Evolutionary conservation across 2,329 filamentous ascomycete genomes (phyloP).

Genomic region (Colletotrichum truncatum): DNA sequence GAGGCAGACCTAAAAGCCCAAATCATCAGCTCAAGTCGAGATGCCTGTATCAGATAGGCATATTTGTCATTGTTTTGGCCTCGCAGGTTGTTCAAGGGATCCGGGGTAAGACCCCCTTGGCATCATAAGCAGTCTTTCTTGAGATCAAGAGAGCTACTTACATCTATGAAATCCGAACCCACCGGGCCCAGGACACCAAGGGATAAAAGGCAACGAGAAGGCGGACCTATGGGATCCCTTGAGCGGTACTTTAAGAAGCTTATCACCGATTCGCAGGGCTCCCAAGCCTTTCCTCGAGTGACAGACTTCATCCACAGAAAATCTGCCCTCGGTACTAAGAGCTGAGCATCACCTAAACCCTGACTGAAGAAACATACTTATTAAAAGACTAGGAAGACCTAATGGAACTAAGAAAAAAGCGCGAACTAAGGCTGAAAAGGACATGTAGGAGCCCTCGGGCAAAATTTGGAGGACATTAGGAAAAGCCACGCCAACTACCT

Average conservation of each 20-base stretch:
- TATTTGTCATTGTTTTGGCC: not conserved
- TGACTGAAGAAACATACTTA: not conserved
- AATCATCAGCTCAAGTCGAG: not conserved
- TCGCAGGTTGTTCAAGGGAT: no score
- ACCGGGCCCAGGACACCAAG: not conserved
- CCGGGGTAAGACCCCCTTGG: no score
- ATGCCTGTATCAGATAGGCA: not conserved
- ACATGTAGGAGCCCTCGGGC: not conserved
- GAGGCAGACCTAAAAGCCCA: not conserved
- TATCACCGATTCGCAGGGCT: not conserved
- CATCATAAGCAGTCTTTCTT: not conserved
- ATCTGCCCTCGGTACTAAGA: not conserved
- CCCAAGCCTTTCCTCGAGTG: not conserved
- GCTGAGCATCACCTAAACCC: not conserved
- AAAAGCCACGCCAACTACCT: not conserved
- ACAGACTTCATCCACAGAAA: not conserved
- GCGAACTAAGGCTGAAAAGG: no score
- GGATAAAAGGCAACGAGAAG: not conserved
- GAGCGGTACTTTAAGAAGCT: not conserved
- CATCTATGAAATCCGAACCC: not conserved
- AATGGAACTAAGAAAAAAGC: not conserved
- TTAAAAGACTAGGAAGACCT: not conserved
- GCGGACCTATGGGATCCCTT: conserved; percentile 1
- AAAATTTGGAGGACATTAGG: not conserved
- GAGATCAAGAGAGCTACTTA: not conserved